These are phyloP conservation scores for Globisporangium middletonii DNA, from an alignment of 352 stramenopile genomes.

Conservation along the genomic window DNA sequence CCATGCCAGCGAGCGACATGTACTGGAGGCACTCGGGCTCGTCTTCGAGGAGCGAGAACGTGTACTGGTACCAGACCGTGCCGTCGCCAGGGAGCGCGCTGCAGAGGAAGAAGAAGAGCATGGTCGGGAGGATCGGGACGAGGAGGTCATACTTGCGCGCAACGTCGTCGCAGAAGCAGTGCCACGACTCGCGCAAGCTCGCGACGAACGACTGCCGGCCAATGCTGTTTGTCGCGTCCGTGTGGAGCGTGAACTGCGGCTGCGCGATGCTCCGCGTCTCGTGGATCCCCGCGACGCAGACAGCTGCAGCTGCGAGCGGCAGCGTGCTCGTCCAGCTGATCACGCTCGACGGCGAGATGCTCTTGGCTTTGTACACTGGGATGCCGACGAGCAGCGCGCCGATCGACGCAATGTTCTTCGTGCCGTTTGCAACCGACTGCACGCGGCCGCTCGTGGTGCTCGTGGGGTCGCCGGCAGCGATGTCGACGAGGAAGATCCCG, in stretches of 20 bases:
- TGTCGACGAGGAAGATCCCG: conserved; percentile 64
- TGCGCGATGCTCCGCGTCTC: conserved; percentile 19
- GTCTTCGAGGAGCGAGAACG: conserved; percentile 49
- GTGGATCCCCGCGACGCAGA: conserved; percentile 46
- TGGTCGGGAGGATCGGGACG: conserved; percentile 49
- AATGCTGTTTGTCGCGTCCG: too few species aligned
- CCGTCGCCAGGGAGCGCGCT: conserved; percentile 60
- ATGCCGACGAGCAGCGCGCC: conserved; percentile 52
- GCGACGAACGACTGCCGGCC: conserved; percentile 10
- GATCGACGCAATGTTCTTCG: conserved; percentile 66
- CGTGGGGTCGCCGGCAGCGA: conserved; percentile 45
- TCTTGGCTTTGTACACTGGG: conserved; percentile 57
- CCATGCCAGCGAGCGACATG: conserved; percentile 53
- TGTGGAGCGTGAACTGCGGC: neutral
- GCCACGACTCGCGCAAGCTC: conserved; percentile 24
- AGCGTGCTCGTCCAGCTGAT: conserved; percentile 62
- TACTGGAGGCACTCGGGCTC: conserved; percentile 72
- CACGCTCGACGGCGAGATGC: conserved; percentile 35
- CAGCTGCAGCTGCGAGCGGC: conserved; percentile 37
- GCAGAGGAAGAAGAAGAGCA: conserved; percentile 82
- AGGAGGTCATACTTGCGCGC: conserved; percentile 41
- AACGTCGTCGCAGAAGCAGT: conserved; percentile 41
- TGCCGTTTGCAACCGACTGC: conserved; percentile 65
- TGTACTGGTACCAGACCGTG: conserved; percentile 82
- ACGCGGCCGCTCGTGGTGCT: conserved; percentile 52